Percentiles rank a stretch among this genome's conserved stretches.
These are phyloP conservation scores for Russula sp. DNA, from an alignment of 768 basidiomycete species.

Conservation along the genomic window DNA sequence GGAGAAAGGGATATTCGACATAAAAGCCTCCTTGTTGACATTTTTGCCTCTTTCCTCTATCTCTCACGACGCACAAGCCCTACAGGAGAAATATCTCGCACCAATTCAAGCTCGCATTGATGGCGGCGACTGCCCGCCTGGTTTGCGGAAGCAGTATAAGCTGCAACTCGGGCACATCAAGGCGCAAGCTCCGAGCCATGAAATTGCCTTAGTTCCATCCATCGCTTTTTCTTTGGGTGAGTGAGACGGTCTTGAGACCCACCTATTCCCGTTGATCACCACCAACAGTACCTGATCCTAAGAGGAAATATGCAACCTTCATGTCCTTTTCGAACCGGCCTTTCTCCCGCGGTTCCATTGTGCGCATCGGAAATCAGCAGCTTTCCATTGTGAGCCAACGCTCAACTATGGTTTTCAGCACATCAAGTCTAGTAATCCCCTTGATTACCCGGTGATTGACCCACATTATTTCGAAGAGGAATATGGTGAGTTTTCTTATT, in stretches of 20 bases:
- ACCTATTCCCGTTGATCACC: not conserved
- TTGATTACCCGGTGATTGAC: constrained; percentile 24
- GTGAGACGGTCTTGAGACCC: not conserved
- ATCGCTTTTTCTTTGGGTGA: constrained; percentile 3
- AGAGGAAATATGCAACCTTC: constrained; percentile 17
- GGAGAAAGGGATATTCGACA: constrained; percentile 4
- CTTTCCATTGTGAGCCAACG: not conserved
- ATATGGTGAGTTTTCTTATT: constrained; percentile 19
- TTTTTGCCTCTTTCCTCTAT: constrained; percentile 19
- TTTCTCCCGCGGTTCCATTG: constrained; percentile 30
- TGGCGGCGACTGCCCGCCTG: constrained; percentile 10
- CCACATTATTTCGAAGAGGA: constrained; percentile 31
- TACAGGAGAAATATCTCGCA: constrained; percentile 21
- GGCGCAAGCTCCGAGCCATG: constrained; percentile 15
- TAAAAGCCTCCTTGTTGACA: not conserved
- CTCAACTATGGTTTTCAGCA: constrained; percentile 21
- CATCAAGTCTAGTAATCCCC: constrained; percentile 24
- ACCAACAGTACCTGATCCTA: constrained; percentile 12
- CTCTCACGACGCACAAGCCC: constrained; percentile 3
- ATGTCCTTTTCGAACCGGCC: constrained; percentile 9
- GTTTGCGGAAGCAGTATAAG: constrained; percentile 24
- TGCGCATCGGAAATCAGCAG: not conserved
- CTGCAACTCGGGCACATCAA: constrained; percentile 23
- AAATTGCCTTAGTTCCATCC: not conserved
- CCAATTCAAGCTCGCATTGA: constrained; percentile 13